Base-by-base conservation (phyloP, 2,329 filamentous ascomycete species). In the Metarhizium brunneum region DNA sequence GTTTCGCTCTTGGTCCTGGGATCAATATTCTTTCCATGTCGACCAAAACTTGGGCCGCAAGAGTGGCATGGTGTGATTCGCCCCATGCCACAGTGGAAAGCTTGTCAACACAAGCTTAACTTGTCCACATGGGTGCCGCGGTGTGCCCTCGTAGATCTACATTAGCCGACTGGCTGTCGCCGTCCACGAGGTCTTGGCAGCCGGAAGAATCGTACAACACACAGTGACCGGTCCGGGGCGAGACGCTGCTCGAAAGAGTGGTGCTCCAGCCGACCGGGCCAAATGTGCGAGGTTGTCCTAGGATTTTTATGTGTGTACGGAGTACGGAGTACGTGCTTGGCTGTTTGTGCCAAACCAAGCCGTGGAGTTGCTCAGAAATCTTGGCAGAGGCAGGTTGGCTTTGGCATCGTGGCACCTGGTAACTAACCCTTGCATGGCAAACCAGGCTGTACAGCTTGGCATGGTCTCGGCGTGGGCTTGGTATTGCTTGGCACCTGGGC, bases 381-480 rank as follows among this genome's bases (percentile, higher is more conserved):
- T 53, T 53, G 51, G 51, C 51, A 47, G 32, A 35, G 32, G 32
- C 32, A 25, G 25, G 25, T 25, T 25, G 25, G 25, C 25, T 25
- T 25, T 25, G 25, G 25, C 25, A 25, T n/a, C 30, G 38, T 25
- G 40, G 32, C 36, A 13, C 36, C 5, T 16, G 38, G 50, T 45
- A 20, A 25, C 25, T 2, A 35, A 11, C 14, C 48, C 40, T 55
- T 30, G 29, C n/a, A 7, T 29, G 13, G 18, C 14, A 32, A 32
- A 20, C 42, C 6, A 25, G 42, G 52, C 42, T 47, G 30, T 53
- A 30, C 30, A 4, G 54, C 54, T 47, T 53, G 54, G 49, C 54
- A 51, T 25, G n/a, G n/a, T 45, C 54, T 56, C 54, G 55, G 55
- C 54, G 40, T 25, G n/a, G n/a, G 50, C 54, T 56, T 56, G 55